Conservation (phyloP, 2,329 filamentous ascomycete species). For the Thelonectria discophora region DNA sequence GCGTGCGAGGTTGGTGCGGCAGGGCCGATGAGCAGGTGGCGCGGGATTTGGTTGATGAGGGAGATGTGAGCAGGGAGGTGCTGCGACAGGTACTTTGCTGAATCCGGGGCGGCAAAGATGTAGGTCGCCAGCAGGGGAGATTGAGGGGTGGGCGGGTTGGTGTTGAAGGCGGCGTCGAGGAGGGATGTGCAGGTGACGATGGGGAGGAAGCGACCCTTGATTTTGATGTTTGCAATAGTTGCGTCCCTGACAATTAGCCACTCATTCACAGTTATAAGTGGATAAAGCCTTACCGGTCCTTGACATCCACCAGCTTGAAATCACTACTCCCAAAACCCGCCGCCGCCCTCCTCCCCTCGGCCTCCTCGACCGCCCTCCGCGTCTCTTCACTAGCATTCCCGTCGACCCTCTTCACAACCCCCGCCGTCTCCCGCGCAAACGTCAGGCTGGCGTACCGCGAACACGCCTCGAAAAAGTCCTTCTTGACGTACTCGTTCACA, state of each 20-base stretch:
- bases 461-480: conserved; percentile 29
- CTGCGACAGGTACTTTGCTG: conserved; percentile 24
- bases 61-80: conserved; percentile 19
- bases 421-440: conserved; percentile 14
- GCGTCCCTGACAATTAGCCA: conserved; percentile 10
- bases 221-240: conserved; percentile 19
- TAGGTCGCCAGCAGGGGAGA: conserved; percentile 13
- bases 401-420: conserved; percentile 10
- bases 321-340: conserved; percentile 14
- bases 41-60: conserved; percentile 21
- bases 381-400: conserved; percentile 14
- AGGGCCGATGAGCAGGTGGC: conserved; percentile 19
- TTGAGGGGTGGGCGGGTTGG: conserved; percentile 2
- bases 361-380: conserved; percentile 13
- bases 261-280: no score
- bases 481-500: conserved; percentile 38
- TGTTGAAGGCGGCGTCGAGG: conserved; percentile 21
- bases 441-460: conserved; percentile 12
- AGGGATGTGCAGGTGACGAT: conserved; percentile 21
- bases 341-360: conserved; percentile 12
- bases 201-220: conserved; percentile 24
- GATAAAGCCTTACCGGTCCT: conserved; percentile 7
- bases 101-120: conserved; percentile 15
- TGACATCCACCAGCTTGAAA: conserved; percentile 22
- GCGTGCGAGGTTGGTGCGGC: conserved; percentile 12